phyloP scores from a whole-genome alignment of 2,329 filamentous ascomycete genomes.

The Endoconidiophora polonica region DNA sequence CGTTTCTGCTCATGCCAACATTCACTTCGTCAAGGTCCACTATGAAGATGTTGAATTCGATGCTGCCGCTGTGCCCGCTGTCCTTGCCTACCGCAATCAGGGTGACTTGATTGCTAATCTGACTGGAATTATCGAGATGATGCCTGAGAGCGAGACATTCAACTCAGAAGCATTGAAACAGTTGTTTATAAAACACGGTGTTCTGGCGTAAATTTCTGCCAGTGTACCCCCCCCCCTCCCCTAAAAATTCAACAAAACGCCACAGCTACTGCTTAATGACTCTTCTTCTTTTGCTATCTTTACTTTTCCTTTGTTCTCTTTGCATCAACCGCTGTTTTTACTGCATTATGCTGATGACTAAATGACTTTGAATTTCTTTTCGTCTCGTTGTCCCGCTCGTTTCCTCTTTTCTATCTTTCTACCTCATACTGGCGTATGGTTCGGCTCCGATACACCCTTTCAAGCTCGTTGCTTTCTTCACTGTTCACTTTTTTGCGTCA shows the following conservation, averaged over 20 bases:
- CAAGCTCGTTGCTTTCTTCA: not conserved
- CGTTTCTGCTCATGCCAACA: conserved; percentile 50
- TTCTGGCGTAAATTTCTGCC: conserved; percentile 22
- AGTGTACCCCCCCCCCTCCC: no score
- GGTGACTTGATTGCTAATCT: conserved; percentile 85
- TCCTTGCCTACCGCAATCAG: conserved; percentile 72
- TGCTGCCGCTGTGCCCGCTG: conserved; percentile 67
- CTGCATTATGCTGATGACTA: not conserved
- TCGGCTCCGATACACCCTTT: no score
- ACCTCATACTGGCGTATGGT: no score
- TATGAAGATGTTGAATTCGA: conserved; percentile 92
- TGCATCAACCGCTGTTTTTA: not conserved
- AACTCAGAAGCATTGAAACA: conserved; percentile 34
- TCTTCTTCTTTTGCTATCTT: not conserved
- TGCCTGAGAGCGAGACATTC: conserved; percentile 51
- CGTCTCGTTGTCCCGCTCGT: not conserved
- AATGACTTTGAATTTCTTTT: no score
- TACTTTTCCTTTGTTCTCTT: not conserved
- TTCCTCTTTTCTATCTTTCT: no score
- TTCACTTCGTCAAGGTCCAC: conserved; percentile 82
- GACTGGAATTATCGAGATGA: conserved; percentile 71
- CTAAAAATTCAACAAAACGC: not conserved
- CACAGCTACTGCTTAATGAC: not conserved
- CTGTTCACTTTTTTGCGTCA: not conserved
- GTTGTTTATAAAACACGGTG: conserved; percentile 35